Base-by-base conservation (phyloP, 129 eudicot species). In the sunflower (Helianthus annuus) region DNA sequence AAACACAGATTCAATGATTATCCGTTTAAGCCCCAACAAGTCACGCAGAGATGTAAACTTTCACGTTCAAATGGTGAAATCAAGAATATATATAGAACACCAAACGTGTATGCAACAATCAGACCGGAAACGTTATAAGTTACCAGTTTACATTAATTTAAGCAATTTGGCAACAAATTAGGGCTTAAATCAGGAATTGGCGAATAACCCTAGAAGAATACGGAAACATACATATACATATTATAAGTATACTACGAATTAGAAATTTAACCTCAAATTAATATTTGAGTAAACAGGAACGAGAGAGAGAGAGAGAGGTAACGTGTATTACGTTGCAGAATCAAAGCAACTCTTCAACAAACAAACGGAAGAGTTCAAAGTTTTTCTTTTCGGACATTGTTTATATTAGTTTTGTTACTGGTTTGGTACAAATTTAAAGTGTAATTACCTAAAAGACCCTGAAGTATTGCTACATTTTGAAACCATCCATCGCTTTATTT, bases 41-140 rank as follows among this genome's bases (percentile, higher is more conserved):
- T 19, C 22, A 19, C 0, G 22, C 22, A 19, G 22, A 19, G 22
- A 19, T 19, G 22, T 19, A 19, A 19, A 19, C 22, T 19, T 19
- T 19, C 22, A 19, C 22, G 22, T 19, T 19, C 22, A 19, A 19
- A 19, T 19, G 22, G 14, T 48, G 48, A 56, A 64, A 58, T 12
- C 45, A 29, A 29, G 38, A 66, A 46, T 32, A 57, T 54, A 57
- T 74, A 71, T 29, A 71, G 74, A 64, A 68, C 1, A 4, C 5
- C 22, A 22, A 12, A 42, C 2, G 40, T 48, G 58, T n/a, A 19
- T 19, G 40, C 54, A 61, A 70, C 14, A 9, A 10, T 22, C 8
- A 19, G 62, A 36, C 76, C 73, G n/a, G n/a, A n/a, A n/a, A n/a
- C n/a, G 22, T 19, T 0, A 64, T 65, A 46, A 38, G 29, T 4